These are phyloP conservation scores for Scedosporium dehoogii DNA, from an alignment of 2,329 filamentous ascomycete genomes.

Conservation along the genomic window DNA sequence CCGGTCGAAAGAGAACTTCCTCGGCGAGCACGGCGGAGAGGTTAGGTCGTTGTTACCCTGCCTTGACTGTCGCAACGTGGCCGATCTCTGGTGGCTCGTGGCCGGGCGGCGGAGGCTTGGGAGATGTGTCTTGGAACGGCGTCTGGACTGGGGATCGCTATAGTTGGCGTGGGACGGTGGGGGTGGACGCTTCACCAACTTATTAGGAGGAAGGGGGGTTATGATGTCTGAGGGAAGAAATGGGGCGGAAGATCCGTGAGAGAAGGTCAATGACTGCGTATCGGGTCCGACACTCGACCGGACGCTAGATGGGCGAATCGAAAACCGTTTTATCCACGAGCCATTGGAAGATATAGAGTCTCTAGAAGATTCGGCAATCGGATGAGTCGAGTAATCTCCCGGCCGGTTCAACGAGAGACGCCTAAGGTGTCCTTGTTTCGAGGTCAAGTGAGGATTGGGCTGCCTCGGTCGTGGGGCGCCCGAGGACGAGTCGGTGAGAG, in stretches of 20 bases:
- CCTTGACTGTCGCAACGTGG: slow-evolving; percentile 43
- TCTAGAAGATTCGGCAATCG: slow-evolving; percentile 34
- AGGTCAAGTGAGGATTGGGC: not conserved
- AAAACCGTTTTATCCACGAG: slow-evolving; percentile 66
- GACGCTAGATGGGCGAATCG: slow-evolving; percentile 56
- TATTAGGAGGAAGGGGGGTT: slow-evolving; percentile 53
- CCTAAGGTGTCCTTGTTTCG: slow-evolving; percentile 14
- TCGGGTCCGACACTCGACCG: slow-evolving; percentile 56
- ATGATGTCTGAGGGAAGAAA: slow-evolving; percentile 33
- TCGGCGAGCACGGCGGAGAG: slow-evolving; percentile 1
- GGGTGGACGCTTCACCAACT: slow-evolving; percentile 64
- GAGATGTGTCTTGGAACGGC: slow-evolving; percentile 49
- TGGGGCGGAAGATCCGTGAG: slow-evolving; percentile 56
- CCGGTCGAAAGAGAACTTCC: slow-evolving; percentile 26
- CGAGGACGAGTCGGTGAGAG: slow-evolving; percentile 14
- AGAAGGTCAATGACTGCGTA: slow-evolving; percentile 55
- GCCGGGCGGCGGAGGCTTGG: slow-evolving; percentile 61
- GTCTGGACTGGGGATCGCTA: slow-evolving; percentile 30
- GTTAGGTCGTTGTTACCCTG: not conserved
- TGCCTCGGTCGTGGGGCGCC: slow-evolving; percentile 9
- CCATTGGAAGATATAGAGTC: slow-evolving; percentile 52
- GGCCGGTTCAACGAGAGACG: slow-evolving; percentile 33
- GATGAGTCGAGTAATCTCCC: slow-evolving; percentile 24
- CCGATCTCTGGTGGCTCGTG: slow-evolving; percentile 69
- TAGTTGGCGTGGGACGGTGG: slow-evolving; percentile 37